Conservation (phyloP, 768 basidiomycete species). For the Tephrocybe rancida region DNA sequence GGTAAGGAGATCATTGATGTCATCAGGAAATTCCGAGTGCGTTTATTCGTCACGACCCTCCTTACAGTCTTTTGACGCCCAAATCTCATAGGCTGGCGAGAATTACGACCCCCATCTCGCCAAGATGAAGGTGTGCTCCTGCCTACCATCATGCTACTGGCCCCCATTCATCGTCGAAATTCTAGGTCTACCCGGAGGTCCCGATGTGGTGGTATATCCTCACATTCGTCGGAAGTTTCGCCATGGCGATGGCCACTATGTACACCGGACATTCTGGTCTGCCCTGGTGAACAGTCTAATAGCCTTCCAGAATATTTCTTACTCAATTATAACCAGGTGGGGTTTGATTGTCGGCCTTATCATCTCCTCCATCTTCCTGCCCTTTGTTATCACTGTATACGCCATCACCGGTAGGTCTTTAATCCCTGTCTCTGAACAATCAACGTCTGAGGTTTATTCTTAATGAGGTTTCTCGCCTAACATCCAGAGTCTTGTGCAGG, state of each 20-base stretch:
- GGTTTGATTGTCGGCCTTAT: conserved; percentile 54
- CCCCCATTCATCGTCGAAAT: neutral
- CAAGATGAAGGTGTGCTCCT: conserved; percentile 48
- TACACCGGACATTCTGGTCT: conserved; percentile 56
- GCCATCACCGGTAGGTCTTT: conserved; percentile 46
- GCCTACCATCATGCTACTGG: neutral
- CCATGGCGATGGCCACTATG: conserved; percentile 54
- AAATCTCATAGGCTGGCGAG: conserved; percentile 28
- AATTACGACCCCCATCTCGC: conserved; percentile 54
- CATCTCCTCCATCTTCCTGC: conserved; percentile 48
- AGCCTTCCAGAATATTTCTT: neutral
- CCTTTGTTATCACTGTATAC: conserved; percentile 56
- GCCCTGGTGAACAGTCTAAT: conserved; percentile 45
- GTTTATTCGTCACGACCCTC: neutral
- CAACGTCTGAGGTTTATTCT: neutral
- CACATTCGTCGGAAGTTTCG: conserved; percentile 43
- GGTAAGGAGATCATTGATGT: conserved; percentile 46
- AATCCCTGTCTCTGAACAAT: neutral
- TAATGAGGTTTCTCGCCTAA: conserved; percentile 34
- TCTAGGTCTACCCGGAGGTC: conserved; percentile 37
- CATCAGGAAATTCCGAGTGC: conserved; percentile 43
- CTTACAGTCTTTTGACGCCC: no score
- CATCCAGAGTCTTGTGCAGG: conserved; percentile 37
- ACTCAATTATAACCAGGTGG: conserved; percentile 35
- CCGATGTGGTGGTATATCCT: conserved; percentile 55